A percentile compares a stretch with the other conserved stretches of the same genome.
Evolutionary conservation across 2,329 filamentous ascomycete species (phyloP).

Genomic region (Diaporthe citriasiana): DNA sequence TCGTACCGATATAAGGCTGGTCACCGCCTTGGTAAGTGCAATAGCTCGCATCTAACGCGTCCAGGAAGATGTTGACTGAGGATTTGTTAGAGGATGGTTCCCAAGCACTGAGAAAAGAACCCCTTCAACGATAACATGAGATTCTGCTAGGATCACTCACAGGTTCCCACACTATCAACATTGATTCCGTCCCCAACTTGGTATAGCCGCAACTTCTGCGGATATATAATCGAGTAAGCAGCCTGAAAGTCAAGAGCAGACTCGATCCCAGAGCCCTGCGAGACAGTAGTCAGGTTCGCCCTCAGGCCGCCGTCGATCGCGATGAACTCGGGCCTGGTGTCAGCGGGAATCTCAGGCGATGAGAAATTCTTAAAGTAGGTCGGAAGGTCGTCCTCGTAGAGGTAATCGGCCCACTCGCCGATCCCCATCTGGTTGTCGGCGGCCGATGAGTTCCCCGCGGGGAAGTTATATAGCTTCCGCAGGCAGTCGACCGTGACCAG

Average conservation of each 20-base stretch:
- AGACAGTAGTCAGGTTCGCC: slow-evolving; percentile 40
- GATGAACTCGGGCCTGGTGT: slow-evolving; percentile 38
- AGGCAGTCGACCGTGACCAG: slow-evolving; percentile 53
- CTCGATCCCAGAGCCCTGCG: slow-evolving; percentile 49
- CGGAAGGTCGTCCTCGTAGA: slow-evolving; percentile 42
- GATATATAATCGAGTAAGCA: slow-evolving; percentile 56
- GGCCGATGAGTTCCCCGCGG: slow-evolving; percentile 32
- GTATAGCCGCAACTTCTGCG: slow-evolving; percentile 55
- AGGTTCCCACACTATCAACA: slow-evolving; percentile 42
- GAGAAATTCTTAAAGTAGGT: slow-evolving; percentile 38
- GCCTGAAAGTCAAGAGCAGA: slow-evolving; percentile 55
- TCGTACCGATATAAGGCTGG: slow-evolving; percentile 57
- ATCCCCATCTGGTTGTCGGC: slow-evolving; percentile 39
- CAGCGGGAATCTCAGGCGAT: slow-evolving; percentile 38
- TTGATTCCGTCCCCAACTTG: slow-evolving; percentile 60
- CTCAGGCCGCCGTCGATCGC: slow-evolving; percentile 37
- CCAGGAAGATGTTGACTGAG: slow-evolving; percentile 58
- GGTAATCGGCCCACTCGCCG: slow-evolving; percentile 41
- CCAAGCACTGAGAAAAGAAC: neutral
- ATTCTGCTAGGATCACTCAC: neutral
- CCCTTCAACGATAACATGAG: neutral
- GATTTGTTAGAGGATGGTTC: slow-evolving; percentile 35
- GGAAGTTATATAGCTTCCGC: slow-evolving; percentile 50
- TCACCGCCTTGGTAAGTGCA: slow-evolving; percentile 63
- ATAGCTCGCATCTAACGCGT: slow-evolving; percentile 65